Base-by-base conservation (phyloP, 2,329 filamentous ascomycete species). In the Penicillium corylophilum region DNA sequence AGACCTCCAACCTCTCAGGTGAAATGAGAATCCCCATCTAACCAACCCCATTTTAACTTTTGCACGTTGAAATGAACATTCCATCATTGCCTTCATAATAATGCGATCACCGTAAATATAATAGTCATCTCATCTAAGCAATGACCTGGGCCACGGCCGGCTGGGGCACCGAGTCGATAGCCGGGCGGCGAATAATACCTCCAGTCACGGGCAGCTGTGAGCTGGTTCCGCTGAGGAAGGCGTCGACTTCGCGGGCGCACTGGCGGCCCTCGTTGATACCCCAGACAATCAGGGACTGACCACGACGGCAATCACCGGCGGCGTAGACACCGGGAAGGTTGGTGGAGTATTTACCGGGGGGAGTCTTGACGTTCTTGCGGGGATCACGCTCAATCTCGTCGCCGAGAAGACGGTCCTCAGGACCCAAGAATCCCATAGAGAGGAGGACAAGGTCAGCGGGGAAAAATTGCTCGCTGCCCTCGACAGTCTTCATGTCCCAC, bases 401-500 rank as follows among this genome's bases (percentile, higher is more conserved):
- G 45, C 89, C 90, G 36, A 96, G 82, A 35, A 95, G 85, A 60
- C 90, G 88, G 62, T 89, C 89, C 77, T 97, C 93, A 6, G 92
- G 92, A 9, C 93, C 93, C 57, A 96, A 77, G 87, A 97, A 97
- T 69, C 93, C 93, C 93, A 97, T 96, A 46, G 93, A 95, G 44
- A 97, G 80, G 40, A 96, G 83, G 40, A 97, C 92, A 36, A 97
- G 83, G 68, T 97, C 93, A 24, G 93, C 93, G 33, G 90, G 90
- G 87, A 96, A 96, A 82, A 95, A 95, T 71, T 96, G 86, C 78
- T 95, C 89, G 55, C 88, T 93, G 33, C 89, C 91, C 61, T 96
- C 92, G 28, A 95, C 81, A 73, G 95, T 93, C 82, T 96, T 96
- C 91, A 97, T 96, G 75, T 96, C 93, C 93, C 93, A 97, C 40